phyloP scores from a whole-genome alignment of 768 basidiomycete genomes.

The Strobilomyces confusus region DNA sequence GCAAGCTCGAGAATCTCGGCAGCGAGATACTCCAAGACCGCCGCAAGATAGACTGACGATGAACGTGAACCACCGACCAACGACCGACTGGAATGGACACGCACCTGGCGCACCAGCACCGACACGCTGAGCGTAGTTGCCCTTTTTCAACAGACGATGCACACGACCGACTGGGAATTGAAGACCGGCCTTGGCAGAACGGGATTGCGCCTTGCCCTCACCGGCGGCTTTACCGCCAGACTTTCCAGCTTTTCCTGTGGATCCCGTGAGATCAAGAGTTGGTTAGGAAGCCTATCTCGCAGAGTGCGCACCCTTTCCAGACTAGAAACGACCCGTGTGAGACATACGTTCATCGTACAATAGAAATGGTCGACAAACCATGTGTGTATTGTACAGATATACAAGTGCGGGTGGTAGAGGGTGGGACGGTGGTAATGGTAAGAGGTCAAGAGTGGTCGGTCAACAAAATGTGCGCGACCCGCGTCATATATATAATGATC shows the following conservation, averaged over 20 bases:
- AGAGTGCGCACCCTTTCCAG: constrained; percentile 29
- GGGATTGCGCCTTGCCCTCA: constrained; percentile 58
- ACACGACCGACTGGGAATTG: constrained; percentile 93
- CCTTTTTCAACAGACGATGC: constrained; percentile 82
- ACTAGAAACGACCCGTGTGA: constrained; percentile 16
- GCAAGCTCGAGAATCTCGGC: constrained; percentile 93
- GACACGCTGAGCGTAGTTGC: constrained; percentile 85
- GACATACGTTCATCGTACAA: not conserved
- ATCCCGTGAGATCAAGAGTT: constrained; percentile 8
- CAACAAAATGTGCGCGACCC: constrained; percentile 31
- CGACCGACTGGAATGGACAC: constrained; percentile 8
- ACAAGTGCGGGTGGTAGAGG: constrained; percentile 6
- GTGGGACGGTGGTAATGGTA: constrained; percentile 23
- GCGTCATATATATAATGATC: constrained; percentile 33
- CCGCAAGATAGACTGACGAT: constrained; percentile 74
- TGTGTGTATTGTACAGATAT: constrained; percentile 22
- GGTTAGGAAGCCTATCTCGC: not conserved
- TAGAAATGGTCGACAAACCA: constrained; percentile 20
- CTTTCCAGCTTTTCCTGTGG: constrained; percentile 46
- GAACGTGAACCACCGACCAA: not conserved
- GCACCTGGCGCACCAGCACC: constrained; percentile 84
- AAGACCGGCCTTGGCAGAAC: constrained; percentile 70
- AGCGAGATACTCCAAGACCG: constrained; percentile 88
- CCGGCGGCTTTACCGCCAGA: constrained; percentile 47
- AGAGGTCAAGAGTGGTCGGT: constrained; percentile 26